Conservation (phyloP, 345 rosid genomes). For the Populus davidiana region DNA sequence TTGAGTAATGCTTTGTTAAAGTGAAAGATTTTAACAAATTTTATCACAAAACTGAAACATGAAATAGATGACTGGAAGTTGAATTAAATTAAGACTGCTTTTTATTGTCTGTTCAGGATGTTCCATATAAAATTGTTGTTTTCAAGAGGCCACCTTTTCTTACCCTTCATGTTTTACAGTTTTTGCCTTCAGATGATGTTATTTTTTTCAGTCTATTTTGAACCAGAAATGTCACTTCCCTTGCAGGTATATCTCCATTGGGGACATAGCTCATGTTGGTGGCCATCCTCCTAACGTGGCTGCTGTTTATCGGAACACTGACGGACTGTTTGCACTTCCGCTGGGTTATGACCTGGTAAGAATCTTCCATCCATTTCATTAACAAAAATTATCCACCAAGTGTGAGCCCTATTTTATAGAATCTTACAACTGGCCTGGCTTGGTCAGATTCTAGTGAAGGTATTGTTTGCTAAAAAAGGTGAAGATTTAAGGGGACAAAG, state of each 20-base stretch:
- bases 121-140: too few species aligned
- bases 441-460: not conserved
- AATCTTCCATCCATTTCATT: not conserved
- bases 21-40: too few species aligned
- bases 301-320: slow-evolving; percentile 61
- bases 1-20: too few species aligned
- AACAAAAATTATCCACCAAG: not conserved
- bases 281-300: slow-evolving; percentile 86
- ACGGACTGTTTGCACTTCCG: slow-evolving; percentile 59
- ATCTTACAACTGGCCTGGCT: too few species aligned
- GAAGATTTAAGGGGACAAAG: too few species aligned
- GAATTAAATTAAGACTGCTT: too few species aligned
- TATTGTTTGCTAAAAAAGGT: too few species aligned
- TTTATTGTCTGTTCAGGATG: too few species aligned
- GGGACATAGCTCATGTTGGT: slow-evolving; percentile 83
- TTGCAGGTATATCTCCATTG: slow-evolving; percentile 71
- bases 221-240: not conserved
- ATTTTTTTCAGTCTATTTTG: too few species aligned
- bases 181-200: not conserved
- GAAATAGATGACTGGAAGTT: too few species aligned
- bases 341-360: slow-evolving; percentile 93
- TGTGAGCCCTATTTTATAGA: not conserved
- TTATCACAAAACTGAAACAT: too few species aligned
- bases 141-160: too few species aligned
- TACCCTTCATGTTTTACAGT: not conserved